Evolutionary conservation across 2,329 filamentous ascomycete species (phyloP).

Genomic region (Venturia nashicola): DNA sequence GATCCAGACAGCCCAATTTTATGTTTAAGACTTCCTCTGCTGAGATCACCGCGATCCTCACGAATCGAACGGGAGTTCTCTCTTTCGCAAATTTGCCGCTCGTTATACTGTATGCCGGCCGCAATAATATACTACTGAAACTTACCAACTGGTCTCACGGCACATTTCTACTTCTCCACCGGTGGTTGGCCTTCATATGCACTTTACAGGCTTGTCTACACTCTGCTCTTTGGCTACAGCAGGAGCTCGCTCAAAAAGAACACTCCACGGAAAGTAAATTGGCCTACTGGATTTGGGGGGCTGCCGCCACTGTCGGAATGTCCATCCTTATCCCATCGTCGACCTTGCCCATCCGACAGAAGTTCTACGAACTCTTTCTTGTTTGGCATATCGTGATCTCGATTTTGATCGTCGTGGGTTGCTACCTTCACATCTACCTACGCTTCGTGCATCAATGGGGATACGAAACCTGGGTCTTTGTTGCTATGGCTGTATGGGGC

Average conservation of each 20-base stretch:
- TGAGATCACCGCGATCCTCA: conserved; percentile 24
- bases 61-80: conserved; percentile 30
- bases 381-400: conserved; percentile 30
- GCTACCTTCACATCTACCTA: conserved; percentile 19
- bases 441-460: conserved; percentile 1
- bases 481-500: conserved; percentile 29
- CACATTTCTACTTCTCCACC: conserved; percentile 37
- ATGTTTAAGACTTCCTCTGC: conserved; percentile 11
- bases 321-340: conserved; percentile 15
- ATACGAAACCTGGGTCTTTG: conserved; percentile 28
- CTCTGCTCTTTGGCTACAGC: conserved; percentile 8
- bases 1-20: conserved; percentile 16
- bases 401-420: conserved; percentile 29
- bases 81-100: conserved; percentile 31
- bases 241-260: conserved; percentile 18
- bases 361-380: conserved; percentile 33
- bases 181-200: conserved; percentile 36
- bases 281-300: conserved; percentile 34
- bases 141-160: conserved; percentile 38
- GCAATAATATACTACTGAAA: conserved; percentile 38
- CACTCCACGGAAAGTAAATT: conserved; percentile 18
- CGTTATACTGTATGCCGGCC: conserved; percentile 30
- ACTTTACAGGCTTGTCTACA: conserved; percentile 36
- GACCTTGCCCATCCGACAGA: conserved; percentile 19
- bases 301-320: conserved; percentile 26